These are phyloP conservation scores for Xylariaceae sp. DNA, from an alignment of 2,329 filamentous ascomycete species.

Conservation along the genomic window DNA sequence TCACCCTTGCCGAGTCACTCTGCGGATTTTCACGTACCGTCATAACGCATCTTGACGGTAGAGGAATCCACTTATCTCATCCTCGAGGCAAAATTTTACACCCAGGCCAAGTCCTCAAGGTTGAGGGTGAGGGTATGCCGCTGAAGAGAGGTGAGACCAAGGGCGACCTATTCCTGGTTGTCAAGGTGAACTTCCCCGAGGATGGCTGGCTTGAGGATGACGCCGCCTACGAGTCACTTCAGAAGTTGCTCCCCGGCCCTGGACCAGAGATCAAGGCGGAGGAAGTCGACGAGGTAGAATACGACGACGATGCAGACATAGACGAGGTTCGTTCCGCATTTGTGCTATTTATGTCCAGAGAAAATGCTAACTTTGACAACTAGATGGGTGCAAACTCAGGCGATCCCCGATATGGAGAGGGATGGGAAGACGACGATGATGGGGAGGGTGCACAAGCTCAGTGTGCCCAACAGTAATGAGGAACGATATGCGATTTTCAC, in stretches of 20 bases:
- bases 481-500: conserved; percentile 29
- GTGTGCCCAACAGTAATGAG: conserved; percentile 67
- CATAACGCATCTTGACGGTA: conserved; percentile 86
- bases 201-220: conserved; percentile 77
- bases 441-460: conserved; percentile 65
- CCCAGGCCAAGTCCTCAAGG: conserved; percentile 81
- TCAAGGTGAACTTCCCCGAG: conserved; percentile 86
- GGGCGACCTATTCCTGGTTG: conserved; percentile 83
- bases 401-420: conserved; percentile 62
- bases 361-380: not conserved
- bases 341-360: conserved; percentile 27
- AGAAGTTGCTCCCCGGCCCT: conserved; percentile 71
- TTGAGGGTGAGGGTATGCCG: conserved; percentile 92
- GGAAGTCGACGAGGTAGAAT: conserved; percentile 82
- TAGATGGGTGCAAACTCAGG: conserved; percentile 69
- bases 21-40: conserved; percentile 89
- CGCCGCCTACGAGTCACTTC: conserved; percentile 66
- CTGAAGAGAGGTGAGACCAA: conserved; percentile 77
- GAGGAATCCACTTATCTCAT: conserved; percentile 79
- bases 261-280: conserved; percentile 63
- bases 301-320: conserved; percentile 77
- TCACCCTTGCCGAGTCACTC: conserved; percentile 81
- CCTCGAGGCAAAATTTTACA: conserved; percentile 78
- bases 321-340: conserved; percentile 60
- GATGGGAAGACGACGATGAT: conserved; percentile 72